phyloP scores from a whole-genome alignment of 495 filamentous ascomycete genomes.

The Penicillium parvum region DNA sequence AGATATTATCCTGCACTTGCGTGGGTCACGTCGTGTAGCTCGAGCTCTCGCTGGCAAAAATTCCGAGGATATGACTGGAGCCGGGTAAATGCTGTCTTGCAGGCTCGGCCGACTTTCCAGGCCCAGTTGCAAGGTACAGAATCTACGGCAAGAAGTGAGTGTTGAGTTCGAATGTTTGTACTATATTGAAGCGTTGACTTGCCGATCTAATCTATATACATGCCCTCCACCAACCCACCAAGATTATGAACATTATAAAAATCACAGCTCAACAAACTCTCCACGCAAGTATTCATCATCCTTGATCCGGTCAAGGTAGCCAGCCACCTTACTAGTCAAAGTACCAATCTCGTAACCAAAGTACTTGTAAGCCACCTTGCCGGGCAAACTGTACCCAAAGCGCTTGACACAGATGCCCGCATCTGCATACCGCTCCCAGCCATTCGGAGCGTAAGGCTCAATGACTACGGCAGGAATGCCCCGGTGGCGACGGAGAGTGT shows the following conservation, averaged over 20 bases:
- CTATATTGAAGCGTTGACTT: not conserved
- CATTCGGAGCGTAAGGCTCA: constrained; percentile 51
- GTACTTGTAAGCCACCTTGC: constrained; percentile 47
- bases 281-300: constrained; percentile 25
- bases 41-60: no score
- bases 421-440: constrained; percentile 58
- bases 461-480: constrained; percentile 47
- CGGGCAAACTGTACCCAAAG: constrained; percentile 49
- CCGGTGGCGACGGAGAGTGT: constrained; percentile 30
- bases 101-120: no score
- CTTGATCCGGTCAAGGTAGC: constrained; percentile 38
- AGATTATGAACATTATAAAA: not conserved
- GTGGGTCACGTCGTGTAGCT: not conserved
- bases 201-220: constrained; percentile 1
- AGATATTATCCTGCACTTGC: not conserved
- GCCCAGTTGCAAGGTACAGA: no score
- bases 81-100: no score
- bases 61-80: no score
- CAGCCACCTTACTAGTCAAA: constrained; percentile 40
- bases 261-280: constrained; percentile 40
- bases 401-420: constrained; percentile 44
- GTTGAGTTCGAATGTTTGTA: not conserved
- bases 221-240: not conserved
- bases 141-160: not conserved
- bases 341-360: constrained; percentile 49